These are phyloP conservation scores for Stereocaulon alpinum DNA, from an alignment of 495 filamentous ascomycete species.

Conservation along the genomic window DNA sequence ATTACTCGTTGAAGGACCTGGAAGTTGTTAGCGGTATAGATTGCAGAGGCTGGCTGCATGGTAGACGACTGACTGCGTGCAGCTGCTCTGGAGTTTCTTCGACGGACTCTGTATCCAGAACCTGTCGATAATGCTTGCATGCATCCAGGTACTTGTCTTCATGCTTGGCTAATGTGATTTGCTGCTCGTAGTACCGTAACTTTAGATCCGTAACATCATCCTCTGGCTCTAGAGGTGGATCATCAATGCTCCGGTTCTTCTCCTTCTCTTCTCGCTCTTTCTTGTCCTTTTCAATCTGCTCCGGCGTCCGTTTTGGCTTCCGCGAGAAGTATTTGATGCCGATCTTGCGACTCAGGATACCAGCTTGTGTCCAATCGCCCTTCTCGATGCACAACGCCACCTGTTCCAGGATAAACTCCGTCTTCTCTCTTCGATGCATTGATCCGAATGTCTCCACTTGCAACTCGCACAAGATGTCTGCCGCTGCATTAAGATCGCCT, in stretches of 20 bases:
- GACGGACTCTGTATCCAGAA: conserved; percentile 88
- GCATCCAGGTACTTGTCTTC: conserved; percentile 93
- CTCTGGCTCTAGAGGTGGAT: conserved; percentile 62
- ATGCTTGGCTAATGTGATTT: conserved; percentile 88
- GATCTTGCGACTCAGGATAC: conserved; percentile 91
- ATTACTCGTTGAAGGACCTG: conserved; percentile 84
- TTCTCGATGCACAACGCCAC: conserved; percentile 91
- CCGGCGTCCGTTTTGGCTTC: conserved; percentile 78
- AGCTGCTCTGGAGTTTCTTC: conserved; percentile 80
- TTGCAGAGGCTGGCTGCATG: background rate
- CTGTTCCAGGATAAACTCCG: conserved; percentile 94
- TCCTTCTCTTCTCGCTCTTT: conserved; percentile 74
- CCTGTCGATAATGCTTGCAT: conserved; percentile 94
- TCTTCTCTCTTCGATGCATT: conserved; percentile 95
- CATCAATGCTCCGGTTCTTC: conserved; percentile 58
- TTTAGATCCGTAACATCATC: conserved; percentile 96
- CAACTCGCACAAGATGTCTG: conserved; percentile 89
- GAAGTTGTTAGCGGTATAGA: background rate
- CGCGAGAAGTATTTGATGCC: conserved; percentile 82
- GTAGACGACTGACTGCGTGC: conserved; percentile 52
- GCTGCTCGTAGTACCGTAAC: conserved; percentile 90
- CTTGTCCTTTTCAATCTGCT: conserved; percentile 79
- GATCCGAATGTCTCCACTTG: conserved; percentile 99
- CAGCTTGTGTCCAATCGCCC: conserved; percentile 90
- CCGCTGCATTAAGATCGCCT: conserved; percentile 80